These are phyloP conservation scores for Strobilomyces dryophilus DNA, from an alignment of 768 basidiomycete genomes.

Conservation along the genomic window DNA sequence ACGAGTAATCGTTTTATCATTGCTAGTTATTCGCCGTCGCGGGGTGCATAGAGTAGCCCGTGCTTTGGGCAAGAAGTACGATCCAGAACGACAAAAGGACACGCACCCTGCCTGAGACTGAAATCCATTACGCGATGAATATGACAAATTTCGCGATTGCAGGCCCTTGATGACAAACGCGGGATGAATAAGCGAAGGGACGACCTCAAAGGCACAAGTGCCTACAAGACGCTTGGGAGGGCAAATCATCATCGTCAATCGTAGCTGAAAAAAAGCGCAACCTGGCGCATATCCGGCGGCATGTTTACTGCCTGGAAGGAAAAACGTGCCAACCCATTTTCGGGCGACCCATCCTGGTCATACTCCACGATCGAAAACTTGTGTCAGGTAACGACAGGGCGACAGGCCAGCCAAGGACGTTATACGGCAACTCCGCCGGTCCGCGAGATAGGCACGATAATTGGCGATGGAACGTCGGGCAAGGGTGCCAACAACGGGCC, in stretches of 20 bases:
- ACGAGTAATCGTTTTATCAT: neutral
- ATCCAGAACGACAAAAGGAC: neutral
- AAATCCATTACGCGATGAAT: neutral
- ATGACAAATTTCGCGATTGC: neutral
- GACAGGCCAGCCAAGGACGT: neutral
- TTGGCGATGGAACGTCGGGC: neutral
- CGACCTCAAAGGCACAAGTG: neutral
- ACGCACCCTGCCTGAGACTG: no score
- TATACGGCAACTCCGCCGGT: neutral
- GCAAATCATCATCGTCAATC: neutral
- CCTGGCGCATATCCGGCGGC: neutral
- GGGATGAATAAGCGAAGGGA: conserved; percentile 1
- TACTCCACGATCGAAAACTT: neutral
- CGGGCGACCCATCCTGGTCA: neutral
- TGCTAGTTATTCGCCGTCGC: conserved; percentile 1
- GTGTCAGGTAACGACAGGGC: neutral
- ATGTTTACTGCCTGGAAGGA: conserved; percentile 5
- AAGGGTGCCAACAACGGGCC: neutral
- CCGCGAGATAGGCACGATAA: neutral
- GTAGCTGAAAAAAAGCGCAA: neutral
- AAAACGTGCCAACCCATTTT: conserved; percentile 2
- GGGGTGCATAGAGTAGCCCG: conserved; percentile 1
- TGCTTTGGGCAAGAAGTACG: neutral
- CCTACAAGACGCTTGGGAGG: neutral
- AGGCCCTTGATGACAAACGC: neutral